phyloP scores from a whole-genome alignment of 805 yeast genomes.

The Barnettozyma californica region DNA sequence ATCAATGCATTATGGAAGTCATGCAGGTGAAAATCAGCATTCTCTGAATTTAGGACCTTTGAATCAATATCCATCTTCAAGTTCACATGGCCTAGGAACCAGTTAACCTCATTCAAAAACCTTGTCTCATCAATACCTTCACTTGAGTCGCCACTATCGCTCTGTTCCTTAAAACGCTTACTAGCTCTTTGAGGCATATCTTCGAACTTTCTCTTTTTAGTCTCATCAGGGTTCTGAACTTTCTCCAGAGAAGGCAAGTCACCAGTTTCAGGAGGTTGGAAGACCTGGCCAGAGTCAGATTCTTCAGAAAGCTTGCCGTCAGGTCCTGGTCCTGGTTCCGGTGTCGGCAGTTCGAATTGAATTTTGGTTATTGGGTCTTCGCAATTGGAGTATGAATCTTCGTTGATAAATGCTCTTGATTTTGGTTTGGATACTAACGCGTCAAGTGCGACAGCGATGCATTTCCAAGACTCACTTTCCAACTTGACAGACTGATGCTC shows the following conservation, averaged over 20 bases:
- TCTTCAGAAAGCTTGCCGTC: not conserved
- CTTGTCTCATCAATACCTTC: not conserved
- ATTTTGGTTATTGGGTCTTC: constrained; percentile 45
- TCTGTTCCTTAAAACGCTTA: constrained; percentile 33
- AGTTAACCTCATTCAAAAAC: constrained; percentile 10
- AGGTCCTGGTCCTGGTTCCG: not conserved
- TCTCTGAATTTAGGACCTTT: constrained; percentile 3
- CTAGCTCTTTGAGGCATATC: constrained; percentile 31
- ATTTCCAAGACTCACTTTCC: constrained; percentile 27
- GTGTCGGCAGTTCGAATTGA: constrained; percentile 14
- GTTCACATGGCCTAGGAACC: constrained; percentile 1
- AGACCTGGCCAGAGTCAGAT: not conserved
- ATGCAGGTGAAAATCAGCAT: not conserved
- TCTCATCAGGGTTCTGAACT: constrained; percentile 1
- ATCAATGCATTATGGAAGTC: constrained; percentile 15
- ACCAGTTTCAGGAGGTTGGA: not conserved
- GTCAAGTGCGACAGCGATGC: constrained; percentile 23
- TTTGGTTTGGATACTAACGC: constrained; percentile 32
- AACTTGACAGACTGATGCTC: constrained; percentile 12
- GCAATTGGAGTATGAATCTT: constrained; percentile 49
- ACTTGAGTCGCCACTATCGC: constrained; percentile 16
- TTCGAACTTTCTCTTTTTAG: constrained; percentile 16
- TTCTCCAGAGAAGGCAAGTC: not conserved
- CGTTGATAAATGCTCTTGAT: constrained; percentile 27
- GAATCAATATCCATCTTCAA: constrained; percentile 1